Evolutionary conservation across 371 early-diverging fungal species (phyloP).

Genomic region (Amoeboaphelidium occidentale): DNA sequence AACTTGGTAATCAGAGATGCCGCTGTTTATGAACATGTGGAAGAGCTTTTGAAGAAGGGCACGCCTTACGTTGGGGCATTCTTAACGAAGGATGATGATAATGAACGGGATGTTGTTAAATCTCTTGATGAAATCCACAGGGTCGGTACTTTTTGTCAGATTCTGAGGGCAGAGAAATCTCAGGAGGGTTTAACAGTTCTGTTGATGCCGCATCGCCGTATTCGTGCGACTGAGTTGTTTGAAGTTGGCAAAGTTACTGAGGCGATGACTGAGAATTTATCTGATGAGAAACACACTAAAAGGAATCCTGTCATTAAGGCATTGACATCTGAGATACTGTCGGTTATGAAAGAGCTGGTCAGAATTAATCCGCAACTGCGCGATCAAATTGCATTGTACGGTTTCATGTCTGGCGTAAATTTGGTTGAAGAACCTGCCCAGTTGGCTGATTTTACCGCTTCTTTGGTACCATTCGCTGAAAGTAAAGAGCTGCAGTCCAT

Average conservation of each 20-base stretch:
- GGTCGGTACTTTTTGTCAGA: constrained; percentile 90
- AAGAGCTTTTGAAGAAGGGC: constrained; percentile 45
- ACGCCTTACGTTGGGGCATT: constrained; percentile 86
- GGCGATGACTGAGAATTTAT: constrained; percentile 20
- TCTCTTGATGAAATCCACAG: constrained; percentile 47
- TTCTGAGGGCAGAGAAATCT: constrained; percentile 56
- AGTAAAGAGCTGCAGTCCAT: constrained; percentile 76
- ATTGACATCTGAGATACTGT: constrained; percentile 80
- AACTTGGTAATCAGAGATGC: background rate
- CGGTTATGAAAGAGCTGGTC: constrained; percentile 82
- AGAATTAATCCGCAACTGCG: constrained; percentile 74
- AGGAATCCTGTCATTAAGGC: constrained; percentile 68
- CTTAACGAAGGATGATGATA: constrained; percentile 18
- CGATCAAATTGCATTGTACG: constrained; percentile 74
- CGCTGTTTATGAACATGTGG: constrained; percentile 13
- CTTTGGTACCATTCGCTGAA: constrained; percentile 50
- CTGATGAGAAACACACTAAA: constrained; percentile 53
- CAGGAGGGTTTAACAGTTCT: constrained; percentile 55
- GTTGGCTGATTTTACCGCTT: constrained; percentile 88
- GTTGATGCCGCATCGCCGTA: constrained; percentile 75
- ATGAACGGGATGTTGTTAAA: constrained; percentile 46
- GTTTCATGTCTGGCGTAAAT: background rate
- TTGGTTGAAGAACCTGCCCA: constrained; percentile 43
- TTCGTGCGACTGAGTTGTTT: constrained; percentile 44
- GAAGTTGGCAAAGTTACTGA: background rate